A percentile compares a stretch with the other conserved stretches of the same genome.
These are phyloP conservation scores for Piper betle DNA, from an alignment of 164 flowering plant species.

Conservation along the genomic window DNA sequence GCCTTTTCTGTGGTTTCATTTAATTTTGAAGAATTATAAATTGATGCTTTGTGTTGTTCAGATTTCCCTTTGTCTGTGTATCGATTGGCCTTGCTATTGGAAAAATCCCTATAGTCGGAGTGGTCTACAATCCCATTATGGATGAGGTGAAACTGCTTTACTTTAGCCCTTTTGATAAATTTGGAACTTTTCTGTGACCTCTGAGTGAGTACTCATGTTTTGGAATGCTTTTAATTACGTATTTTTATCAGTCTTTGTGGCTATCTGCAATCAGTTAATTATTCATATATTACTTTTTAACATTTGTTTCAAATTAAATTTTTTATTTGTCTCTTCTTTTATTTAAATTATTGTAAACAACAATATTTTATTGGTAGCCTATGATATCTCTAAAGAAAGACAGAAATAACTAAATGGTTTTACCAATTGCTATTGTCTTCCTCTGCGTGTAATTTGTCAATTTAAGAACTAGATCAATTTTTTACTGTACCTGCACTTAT, in stretches of 20 bases:
- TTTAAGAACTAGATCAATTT: neutral
- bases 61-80: constrained; percentile 91
- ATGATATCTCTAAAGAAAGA: no score
- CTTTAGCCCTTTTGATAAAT: neutral
- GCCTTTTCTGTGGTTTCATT: neutral
- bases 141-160: constrained; percentile 48
- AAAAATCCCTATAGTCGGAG: constrained; percentile 78
- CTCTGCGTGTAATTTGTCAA: neutral
- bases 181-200: neutral
- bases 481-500: constrained; percentile 40
- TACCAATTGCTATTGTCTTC: neutral
- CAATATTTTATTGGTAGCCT: no score
- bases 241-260: no score
- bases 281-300: no score
- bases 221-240: neutral
- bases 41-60: constrained; percentile 13
- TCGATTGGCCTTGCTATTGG: constrained; percentile 90
- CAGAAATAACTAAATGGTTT: neutral
- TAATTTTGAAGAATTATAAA: neutral
- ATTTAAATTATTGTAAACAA: no score
- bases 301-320: no score
- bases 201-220: no score
- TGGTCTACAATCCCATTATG: constrained; percentile 89
- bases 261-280: no score
- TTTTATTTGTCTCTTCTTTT: no score